Conservation (phyloP, 1,284 basidiomycete species). For the Fistulina hepatica region DNA sequence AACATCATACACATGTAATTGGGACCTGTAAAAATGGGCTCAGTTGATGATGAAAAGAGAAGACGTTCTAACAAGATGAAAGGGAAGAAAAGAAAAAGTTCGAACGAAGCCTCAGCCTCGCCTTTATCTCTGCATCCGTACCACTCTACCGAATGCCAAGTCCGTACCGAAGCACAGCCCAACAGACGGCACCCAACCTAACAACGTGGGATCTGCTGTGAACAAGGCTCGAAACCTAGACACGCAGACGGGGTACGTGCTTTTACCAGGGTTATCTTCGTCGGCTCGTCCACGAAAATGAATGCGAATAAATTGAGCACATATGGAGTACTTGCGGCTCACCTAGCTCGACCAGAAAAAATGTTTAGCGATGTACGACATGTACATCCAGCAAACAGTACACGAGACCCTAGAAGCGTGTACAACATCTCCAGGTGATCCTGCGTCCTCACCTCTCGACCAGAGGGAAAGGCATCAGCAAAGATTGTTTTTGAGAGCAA, state of each 20-base stretch:
- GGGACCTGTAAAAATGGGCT: too few species aligned
- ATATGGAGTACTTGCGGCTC: slow-evolving; percentile 10
- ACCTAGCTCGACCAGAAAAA: slow-evolving; percentile 8
- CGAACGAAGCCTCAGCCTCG: slow-evolving; percentile 81
- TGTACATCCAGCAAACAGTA: neutral
- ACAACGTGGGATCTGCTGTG: slow-evolving; percentile 6
- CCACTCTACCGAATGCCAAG: slow-evolving; percentile 39
- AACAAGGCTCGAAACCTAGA: slow-evolving; percentile 21
- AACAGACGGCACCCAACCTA: slow-evolving; percentile 3
- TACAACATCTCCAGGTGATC: slow-evolving; percentile 77
- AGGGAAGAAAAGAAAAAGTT: too few species aligned
- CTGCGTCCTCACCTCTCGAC: slow-evolving; percentile 79
- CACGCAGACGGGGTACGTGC: slow-evolving; percentile 47
- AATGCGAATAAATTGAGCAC: slow-evolving; percentile 20
- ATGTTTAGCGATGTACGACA: slow-evolving; percentile 1
- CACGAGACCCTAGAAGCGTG: slow-evolving; percentile 33
- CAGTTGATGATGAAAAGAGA: too few species aligned
- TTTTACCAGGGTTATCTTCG: slow-evolving; percentile 83
- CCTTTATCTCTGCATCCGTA: slow-evolving; percentile 70
- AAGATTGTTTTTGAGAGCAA: slow-evolving; percentile 87
- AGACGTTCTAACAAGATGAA: too few species aligned
- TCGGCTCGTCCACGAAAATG: slow-evolving; percentile 28
- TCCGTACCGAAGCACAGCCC: slow-evolving; percentile 14
- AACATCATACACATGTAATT: too few species aligned
- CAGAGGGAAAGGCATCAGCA: slow-evolving; percentile 78